These are phyloP conservation scores for Globisporangium canariense DNA, from an alignment of 352 stramenopile genomes.

Conservation along the genomic window DNA sequence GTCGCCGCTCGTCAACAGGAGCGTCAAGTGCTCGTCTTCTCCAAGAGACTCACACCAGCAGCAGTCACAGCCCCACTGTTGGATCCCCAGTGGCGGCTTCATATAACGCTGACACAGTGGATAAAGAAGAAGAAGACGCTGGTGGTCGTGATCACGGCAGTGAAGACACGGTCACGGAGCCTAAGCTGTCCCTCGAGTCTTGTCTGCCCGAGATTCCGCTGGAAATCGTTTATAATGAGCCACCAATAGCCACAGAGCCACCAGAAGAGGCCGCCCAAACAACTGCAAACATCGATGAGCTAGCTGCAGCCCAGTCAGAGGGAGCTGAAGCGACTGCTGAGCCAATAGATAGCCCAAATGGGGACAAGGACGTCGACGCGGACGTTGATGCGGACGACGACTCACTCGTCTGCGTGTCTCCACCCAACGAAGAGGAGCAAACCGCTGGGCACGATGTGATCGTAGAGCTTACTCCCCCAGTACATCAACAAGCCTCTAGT, in stretches of 20 bases:
- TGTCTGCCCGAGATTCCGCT: no score
- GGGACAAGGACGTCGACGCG: not conserved
- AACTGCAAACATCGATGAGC: no score
- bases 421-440: not conserved
- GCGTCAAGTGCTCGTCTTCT: not conserved
- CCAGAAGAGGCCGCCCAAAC: not conserved
- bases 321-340: not conserved
- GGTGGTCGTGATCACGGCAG: not conserved
- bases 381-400: not conserved
- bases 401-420: not conserved
- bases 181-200: not conserved
- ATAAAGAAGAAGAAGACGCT: not conserved
- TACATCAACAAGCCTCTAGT: no score
- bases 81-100: no score
- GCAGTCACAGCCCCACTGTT: no score
- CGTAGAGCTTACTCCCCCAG: no score
- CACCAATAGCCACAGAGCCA: not conserved
- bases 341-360: not conserved
- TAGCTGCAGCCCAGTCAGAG: not conserved
- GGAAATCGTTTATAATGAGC: not conserved
- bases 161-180: not conserved
- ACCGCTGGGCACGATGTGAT: no score
- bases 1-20: not conserved
- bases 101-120: not conserved
- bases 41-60: not conserved